Conservation (phyloP, 2,329 filamentous ascomycete species). For the Apiospora phragmitis region DNA sequence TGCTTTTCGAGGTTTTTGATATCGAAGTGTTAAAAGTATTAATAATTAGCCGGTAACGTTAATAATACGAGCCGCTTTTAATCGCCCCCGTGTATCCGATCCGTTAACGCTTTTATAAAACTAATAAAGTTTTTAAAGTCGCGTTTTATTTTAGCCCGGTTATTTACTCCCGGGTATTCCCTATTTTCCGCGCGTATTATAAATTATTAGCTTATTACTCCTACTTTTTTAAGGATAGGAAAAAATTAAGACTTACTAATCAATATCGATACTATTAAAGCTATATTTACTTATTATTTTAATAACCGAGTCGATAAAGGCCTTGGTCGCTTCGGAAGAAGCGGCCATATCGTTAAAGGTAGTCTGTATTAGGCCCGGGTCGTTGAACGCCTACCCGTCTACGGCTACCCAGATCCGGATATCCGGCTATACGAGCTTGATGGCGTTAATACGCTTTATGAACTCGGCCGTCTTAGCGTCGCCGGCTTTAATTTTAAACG, state of each 20-base stretch:
- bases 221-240: neutral
- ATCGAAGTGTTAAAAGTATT: conserved; percentile 20
- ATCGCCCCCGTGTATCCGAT: conserved; percentile 10
- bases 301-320: conserved; percentile 24
- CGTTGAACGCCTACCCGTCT: conserved; percentile 43
- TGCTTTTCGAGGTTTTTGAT: neutral
- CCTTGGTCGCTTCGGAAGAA: neutral
- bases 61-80: conserved; percentile 13
- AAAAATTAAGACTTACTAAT: conserved; percentile 31
- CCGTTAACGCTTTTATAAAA: conserved; percentile 16
- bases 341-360: conserved; percentile 28
- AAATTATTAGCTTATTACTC: conserved; percentile 10
- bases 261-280: conserved; percentile 18
- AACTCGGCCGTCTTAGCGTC: conserved; percentile 22
- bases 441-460: neutral
- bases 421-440: conserved; percentile 1
- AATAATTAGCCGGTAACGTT: conserved; percentile 18
- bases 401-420: conserved; percentile 37
- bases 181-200: conserved; percentile 16
- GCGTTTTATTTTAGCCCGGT: conserved; percentile 27
- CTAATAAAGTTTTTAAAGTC: conserved; percentile 16
- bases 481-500: conserved; percentile 22
- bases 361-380: conserved; percentile 29
- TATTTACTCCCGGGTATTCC: conserved; percentile 32
- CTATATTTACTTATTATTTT: conserved; percentile 25